A percentile compares a stretch with the other conserved stretches of the same genome.
phyloP scores from a whole-genome alignment of 176 grass and related monocot species.

The Pontederia paniculata region DNA sequence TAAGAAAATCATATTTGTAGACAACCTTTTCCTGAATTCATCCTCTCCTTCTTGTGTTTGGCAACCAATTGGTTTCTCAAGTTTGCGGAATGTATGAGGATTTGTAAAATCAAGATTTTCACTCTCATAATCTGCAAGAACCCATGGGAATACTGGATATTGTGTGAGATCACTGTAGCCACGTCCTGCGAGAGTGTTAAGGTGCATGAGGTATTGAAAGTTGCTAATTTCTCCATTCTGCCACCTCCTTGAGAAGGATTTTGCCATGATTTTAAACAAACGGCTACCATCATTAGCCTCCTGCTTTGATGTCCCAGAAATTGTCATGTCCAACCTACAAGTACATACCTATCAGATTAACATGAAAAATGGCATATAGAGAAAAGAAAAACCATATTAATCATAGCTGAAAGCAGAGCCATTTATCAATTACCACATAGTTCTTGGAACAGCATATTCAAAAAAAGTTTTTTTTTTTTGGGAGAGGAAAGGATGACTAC shows the following conservation, averaged over 20 bases:
- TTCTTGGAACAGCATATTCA: too few species aligned
- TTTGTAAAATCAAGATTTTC: slow-evolving; percentile 76
- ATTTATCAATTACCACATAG: too few species aligned
- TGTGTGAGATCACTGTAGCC: slow-evolving; percentile 98
- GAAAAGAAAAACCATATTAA: too few species aligned
- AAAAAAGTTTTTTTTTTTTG: too few species aligned
- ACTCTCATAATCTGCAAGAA: slow-evolving; percentile 93
- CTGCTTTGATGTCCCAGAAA: slow-evolving; percentile 89
- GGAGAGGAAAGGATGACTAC: too few species aligned
- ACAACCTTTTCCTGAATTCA: slow-evolving; percentile 90
- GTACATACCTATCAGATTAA: neutral
- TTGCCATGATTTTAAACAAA: slow-evolving; percentile 70
- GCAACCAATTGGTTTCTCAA: slow-evolving; percentile 98
- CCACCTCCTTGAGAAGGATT: slow-evolving; percentile 97
- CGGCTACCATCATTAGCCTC: slow-evolving; percentile 82
- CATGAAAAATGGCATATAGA: too few species aligned
- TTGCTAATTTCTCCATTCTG: slow-evolving; percentile 98
- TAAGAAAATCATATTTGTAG: slow-evolving; percentile 7
- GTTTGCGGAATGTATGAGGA: slow-evolving; percentile 70
- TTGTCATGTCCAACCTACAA: slow-evolving; percentile 90
- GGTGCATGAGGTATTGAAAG: slow-evolving; percentile 99
- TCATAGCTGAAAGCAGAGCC: too few species aligned
- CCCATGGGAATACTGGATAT: slow-evolving; percentile 99
- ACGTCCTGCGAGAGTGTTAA: slow-evolving; percentile 93
- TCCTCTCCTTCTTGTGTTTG: slow-evolving; percentile 86